Evolutionary conservation across 345 rosid species (phyloP), one percentile per base, ranked within the genome.

Genomic region (Hevea brasiliensis): DNA sequence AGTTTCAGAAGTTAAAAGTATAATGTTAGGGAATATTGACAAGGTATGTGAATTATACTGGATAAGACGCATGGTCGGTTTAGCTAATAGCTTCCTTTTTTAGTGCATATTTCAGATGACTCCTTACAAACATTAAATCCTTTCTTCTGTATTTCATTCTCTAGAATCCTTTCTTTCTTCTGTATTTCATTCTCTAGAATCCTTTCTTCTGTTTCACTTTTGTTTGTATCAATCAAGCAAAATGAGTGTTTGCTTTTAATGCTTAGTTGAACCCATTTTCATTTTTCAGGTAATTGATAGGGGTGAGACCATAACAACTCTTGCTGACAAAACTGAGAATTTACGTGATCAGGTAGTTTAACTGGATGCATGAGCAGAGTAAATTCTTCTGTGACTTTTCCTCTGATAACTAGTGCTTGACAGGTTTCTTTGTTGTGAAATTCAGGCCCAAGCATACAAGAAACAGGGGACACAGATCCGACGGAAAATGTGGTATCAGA

Each of bases 21-120:
- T 94, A 65, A 94, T 94, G 97, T 81, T 90, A 78, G 98, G 92
- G 81, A 94, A 92, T 80, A 92, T 94, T 26, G 98, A 94, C 89
- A 90, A 89, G 93, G 98, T 92, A 85, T 72, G 67, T 20, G 13
- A 45, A 14, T 29, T 21, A 53, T 20, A 4, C 32, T 60, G 20
- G 66, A 48, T 59, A 61, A 35, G 11, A 40, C 41, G 26, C 55
- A 24, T 15, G 47, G 9, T 45, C 13, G 27, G 45, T 57, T 55
- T 40, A 41, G 17, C 24, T 15, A 20, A 35, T 35, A n/a, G 21
- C 15, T 61, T 18, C 20, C 20, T 40, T 6, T 18, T 9, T 48
- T 14, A 3, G 20, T 48, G 13, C 24, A 35, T 37, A 40, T 26
- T 47, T 66, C 21, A 14, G 14, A 66, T 27, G 20, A 48, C 54